Evolutionary conservation across 192 early-diverging fungal species (phyloP), one percentile per base, ranked within the genome.

Genomic region (Spizellomyces sp.): DNA sequence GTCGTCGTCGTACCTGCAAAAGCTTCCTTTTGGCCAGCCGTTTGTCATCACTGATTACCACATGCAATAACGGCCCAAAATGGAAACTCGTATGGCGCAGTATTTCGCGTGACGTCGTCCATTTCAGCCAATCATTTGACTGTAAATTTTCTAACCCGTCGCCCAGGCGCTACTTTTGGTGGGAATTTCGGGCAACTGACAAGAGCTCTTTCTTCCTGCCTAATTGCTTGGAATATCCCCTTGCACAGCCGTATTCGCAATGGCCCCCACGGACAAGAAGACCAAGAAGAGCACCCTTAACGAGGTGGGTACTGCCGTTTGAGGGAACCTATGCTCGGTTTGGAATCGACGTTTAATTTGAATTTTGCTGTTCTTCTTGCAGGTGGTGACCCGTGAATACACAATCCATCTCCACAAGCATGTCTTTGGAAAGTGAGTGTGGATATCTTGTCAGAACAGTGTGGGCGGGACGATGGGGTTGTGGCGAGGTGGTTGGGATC

Each of bases 341-440:
- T 9, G 21, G 63, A 48, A 58, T 21, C 15, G 48, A 66, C 4
- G 4, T 36, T 36, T 36, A 36, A 41, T 72, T 21, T 72, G 59
- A 4, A n/a, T 12, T 56, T 9, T 69, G 62, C 45, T 27, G 52
- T 57, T 66, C 42, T 50, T 43, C 2, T 6, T 27, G 5, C 43
- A 94, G 86, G 95, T 95, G 75, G 91, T 98, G 76, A 96, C 95
- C 75, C 90, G 95, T 78, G 97, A 99, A 77, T 96, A 95, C 92
- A 99, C 97, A 80, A 99, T 99, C 84, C 94, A 99, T 92, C 84
- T 99, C 75, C 96, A 97, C 94, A 96, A 95, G 88, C 86, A 86
- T 69, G 92, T 99, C 73, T 83, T 86, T 69, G 90, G 90, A 74
- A 85, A 75, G 89, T 92, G 80, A 67, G 80, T 78, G 48, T 19